phyloP scores from a whole-genome alignment of 352 stramenopile genomes.

The Phytophthora kernoviae region DNA sequence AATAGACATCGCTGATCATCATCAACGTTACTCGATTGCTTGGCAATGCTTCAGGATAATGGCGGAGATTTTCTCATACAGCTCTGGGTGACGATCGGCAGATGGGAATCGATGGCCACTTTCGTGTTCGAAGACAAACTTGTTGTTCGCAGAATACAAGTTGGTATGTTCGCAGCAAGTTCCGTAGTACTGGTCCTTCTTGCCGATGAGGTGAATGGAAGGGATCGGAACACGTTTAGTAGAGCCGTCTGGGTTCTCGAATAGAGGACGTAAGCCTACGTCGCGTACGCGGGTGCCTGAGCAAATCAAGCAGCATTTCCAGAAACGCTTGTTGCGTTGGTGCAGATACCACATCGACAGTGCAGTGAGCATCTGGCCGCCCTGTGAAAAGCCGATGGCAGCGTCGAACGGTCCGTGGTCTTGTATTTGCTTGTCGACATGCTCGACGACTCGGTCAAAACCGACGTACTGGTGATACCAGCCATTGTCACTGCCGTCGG shows the following conservation, averaged over 20 bases:
- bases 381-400: constrained; percentile 68
- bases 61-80: constrained; percentile 30
- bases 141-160: constrained; percentile 30
- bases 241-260: constrained; percentile 33
- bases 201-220: constrained; percentile 62
- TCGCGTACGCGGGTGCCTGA: constrained; percentile 33
- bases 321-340: constrained; percentile 28
- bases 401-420: constrained; percentile 57
- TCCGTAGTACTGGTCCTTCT: constrained; percentile 48
- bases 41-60: constrained; percentile 28
- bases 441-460: constrained; percentile 45
- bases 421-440: constrained; percentile 46
- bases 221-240: constrained; percentile 45
- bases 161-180: constrained; percentile 38
- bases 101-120: constrained; percentile 39
- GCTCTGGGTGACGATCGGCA: constrained; percentile 14
- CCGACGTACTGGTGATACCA: constrained; percentile 50
- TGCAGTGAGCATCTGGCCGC: constrained; percentile 47
- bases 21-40: neutral
- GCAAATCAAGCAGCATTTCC: constrained; percentile 55
- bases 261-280: constrained; percentile 31
- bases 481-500: constrained; percentile 24
- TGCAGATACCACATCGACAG: constrained; percentile 48
- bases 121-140: constrained; percentile 37
- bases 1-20: no score